These are phyloP conservation scores for Camellia lanceoleosa DNA, from an alignment of 148 eudicot species.

Conservation along the genomic window DNA sequence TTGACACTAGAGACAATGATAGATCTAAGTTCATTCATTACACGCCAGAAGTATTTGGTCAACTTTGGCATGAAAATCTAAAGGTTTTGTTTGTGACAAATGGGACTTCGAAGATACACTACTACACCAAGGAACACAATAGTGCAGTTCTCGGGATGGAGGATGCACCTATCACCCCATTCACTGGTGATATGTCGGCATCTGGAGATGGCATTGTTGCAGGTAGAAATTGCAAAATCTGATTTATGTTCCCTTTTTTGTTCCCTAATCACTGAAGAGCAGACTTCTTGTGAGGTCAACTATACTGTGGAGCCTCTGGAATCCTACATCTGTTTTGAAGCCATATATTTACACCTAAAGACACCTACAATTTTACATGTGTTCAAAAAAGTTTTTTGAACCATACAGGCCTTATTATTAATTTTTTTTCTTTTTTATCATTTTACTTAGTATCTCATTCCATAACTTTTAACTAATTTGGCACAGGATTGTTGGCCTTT, in stretches of 20 bases:
- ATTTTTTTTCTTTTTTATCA: not conserved
- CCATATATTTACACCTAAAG: not conserved
- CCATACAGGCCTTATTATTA: not conserved
- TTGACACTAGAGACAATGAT: slow-evolving; percentile 66
- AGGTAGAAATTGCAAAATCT: slow-evolving; percentile 42
- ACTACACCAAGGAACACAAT: slow-evolving; percentile 77
- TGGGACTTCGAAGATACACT: slow-evolving; percentile 89
- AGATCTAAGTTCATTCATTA: slow-evolving; percentile 67
- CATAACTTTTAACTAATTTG: not conserved
- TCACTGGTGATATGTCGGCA: slow-evolving; percentile 82
- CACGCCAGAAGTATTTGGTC: slow-evolving; percentile 56
- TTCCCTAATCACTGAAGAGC: not conserved
- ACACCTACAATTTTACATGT: not conserved
- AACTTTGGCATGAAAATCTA: slow-evolving; percentile 81
- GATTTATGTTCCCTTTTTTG: not conserved
- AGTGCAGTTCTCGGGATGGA: slow-evolving; percentile 77
- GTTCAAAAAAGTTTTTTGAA: not conserved
- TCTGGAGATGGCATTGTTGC: slow-evolving; percentile 96
- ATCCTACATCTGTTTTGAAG: not conserved
- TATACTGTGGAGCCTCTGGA: not conserved
- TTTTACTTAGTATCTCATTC: not conserved
- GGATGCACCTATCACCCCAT: slow-evolving; percentile 93
- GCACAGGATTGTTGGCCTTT: not conserved
- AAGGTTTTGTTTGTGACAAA: slow-evolving; percentile 90
- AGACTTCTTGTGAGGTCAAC: not conserved